Percentiles rank a stretch among this genome's conserved stretches.
These are phyloP conservation scores for Diaporthe sp. DNA, from an alignment of 2,329 filamentous ascomycete genomes.

Conservation along the genomic window DNA sequence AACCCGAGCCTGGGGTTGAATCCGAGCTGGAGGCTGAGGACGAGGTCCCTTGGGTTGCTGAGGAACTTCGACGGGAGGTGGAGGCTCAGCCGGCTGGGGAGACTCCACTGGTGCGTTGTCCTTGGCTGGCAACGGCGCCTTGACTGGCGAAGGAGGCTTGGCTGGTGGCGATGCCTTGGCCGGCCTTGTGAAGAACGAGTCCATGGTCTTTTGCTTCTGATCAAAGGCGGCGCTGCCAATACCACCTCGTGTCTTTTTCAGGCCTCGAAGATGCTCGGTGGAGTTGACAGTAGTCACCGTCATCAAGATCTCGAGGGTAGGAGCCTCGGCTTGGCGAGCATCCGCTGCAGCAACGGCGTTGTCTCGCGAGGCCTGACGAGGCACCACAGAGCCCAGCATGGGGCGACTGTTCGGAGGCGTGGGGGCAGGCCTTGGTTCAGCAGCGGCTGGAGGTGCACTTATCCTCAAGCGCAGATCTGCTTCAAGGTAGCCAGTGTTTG, in stretches of 20 bases:
- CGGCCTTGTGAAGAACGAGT: constrained; percentile 75
- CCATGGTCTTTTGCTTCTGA: constrained; percentile 80
- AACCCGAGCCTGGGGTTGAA: background rate
- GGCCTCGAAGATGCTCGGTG: constrained; percentile 77
- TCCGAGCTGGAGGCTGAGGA: background rate
- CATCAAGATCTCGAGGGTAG: constrained; percentile 45
- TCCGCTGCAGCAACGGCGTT: background rate
- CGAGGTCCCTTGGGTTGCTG: constrained; percentile 12
- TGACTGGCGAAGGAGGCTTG: constrained; percentile 1
- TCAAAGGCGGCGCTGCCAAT: constrained; percentile 86
- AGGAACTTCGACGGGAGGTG: background rate
- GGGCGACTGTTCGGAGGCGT: background rate
- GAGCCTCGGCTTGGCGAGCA: background rate
- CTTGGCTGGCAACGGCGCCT: background rate
- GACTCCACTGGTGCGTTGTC: background rate
- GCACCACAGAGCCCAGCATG: background rate
- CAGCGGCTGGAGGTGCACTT: background rate
- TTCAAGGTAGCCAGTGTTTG: constrained; percentile 67
- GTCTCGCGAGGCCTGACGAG: background rate
- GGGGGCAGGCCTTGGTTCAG: background rate
- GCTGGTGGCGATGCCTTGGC: constrained; percentile 63
- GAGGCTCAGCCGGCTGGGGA: background rate
- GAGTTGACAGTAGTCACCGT: constrained; percentile 76
- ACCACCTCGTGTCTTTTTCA: constrained; percentile 86
- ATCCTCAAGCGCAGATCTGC: constrained; percentile 34